A percentile compares a stretch with the other conserved stretches of the same genome.
Conservation (phyloP, 345 rosid species). For the Durio zibethinus region DNA sequence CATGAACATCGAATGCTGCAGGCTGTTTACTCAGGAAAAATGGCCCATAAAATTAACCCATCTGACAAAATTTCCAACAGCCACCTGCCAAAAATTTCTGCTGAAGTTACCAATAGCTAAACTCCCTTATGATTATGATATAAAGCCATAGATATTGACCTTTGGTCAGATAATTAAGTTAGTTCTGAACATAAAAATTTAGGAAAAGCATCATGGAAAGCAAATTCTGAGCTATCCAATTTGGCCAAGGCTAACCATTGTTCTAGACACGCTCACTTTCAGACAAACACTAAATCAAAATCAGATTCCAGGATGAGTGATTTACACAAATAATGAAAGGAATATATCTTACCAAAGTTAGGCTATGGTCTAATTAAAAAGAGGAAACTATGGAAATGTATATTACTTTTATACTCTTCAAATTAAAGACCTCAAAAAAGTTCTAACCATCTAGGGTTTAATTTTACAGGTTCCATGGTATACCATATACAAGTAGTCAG, state of each 20-base stretch:
- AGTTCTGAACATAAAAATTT: neutral
- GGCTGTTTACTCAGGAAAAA: neutral
- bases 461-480: neutral
- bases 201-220: neutral
- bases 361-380: neutral
- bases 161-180: too few species aligned
- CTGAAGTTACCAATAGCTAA: neutral
- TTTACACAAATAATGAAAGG: neutral
- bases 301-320: conserved; percentile 1
- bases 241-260: neutral
- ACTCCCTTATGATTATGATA: too few species aligned
- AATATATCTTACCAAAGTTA: conserved; percentile 10
- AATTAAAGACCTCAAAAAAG: neutral
- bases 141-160: too few species aligned
- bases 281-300: conserved; percentile 7
- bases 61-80: neutral
- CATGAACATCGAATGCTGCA: neutral
- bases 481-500: neutral
- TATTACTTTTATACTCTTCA: too few species aligned
- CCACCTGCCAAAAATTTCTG: neutral
- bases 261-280: neutral
- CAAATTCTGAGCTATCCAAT: neutral
- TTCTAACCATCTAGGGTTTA: neutral
- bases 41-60: neutral
- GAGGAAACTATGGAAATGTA: neutral